Evolutionary conservation across 179 eudicot genomes (phyloP), one percentile per base, ranked within the genome.

Genomic region (Vitellaria paradoxa): DNA sequence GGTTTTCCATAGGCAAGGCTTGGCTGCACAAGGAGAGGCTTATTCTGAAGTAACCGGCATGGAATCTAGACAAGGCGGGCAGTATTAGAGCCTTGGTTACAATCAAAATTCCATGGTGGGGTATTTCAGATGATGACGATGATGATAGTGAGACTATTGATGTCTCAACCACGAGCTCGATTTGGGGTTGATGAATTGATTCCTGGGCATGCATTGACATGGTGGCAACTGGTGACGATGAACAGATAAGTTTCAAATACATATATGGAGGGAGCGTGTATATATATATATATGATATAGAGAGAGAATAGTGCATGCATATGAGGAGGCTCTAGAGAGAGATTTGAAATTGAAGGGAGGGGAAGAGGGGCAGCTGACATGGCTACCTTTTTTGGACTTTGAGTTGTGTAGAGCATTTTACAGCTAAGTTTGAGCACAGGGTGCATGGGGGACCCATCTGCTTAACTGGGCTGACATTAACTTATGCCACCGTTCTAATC

Each of bases 21-120:
- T 92, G 97, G 61, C 81, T 81, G 70, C 92, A 89, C 7, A 89
- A 64, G 46, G 97, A 86, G 40, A 92, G 83, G 75, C 88, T 84
- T 68, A 91, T 88, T 57, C 90, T 81, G 77, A 92, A 92, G 75
- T 91, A 88, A 10, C 97, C 91, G 52, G 97, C 93, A 81, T 91
- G 89, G 30, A 92, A 76, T n/a, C 86, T 66, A 10, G 59, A 24
- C 42, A 63, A 46, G 26, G 23, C 63, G 5, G 50, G 64, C 11
- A 81, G 21, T 85, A 63, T 68, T 21, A 65, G 74, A 2, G 12
- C 12, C 40, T 75, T 40, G 62, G 47, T 50, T 2, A 53, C 14
- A 3, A 53, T 9, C 15, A 47, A 17, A 40, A 40, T 65, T 14
- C 46, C 6, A 69, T 13, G 50, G 53, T 55, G 7, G 37, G 37